Evolutionary conservation across 768 basidiomycete species (phyloP), one percentile per base, ranked within the genome.

Genomic region (Xerocomellus dryophilus): DNA sequence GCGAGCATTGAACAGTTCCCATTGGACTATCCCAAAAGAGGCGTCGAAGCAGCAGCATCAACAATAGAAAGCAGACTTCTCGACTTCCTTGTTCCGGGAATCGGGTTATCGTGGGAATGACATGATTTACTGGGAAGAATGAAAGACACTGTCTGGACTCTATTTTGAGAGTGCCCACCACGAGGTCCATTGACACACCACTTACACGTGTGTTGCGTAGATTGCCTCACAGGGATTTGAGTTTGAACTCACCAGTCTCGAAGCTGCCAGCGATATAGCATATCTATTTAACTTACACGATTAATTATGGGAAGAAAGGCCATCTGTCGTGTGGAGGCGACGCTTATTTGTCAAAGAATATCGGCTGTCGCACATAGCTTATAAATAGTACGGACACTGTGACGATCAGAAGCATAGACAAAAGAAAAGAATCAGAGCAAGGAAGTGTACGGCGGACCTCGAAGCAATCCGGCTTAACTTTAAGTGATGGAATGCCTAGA

Each of bases 1-100:
- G 44, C 35, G 32, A 46, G 31, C 40, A 29, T 32, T 18, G 41
- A 27, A 47, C 12, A 5, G 23, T 47, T 50, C 51, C 41, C 44
- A 47, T 56, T 63, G 32, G 31, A 17, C 21, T 36, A 21, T 31
- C 12, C 45, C 11, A 44, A 57, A 63, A 42, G 47, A 32, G 35
- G 32, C 36, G 39, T 32, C 27, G 38, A 59, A 63, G 48, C 23
- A 46, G 23, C 38, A 39, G 38, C 42, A 57, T 58, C 35, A 50
- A 64, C 50, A 65, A 65, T 67, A 65, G 18, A 40, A 40, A 32
- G 27, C 20, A 7, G 42, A 23, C 66, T 67, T 65, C 55, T 47
- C 40, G 49, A 39, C 52, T 61, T 66, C 64, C 52, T 58, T 53
- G 52, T 49, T 56, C 65, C 59, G 52, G 53, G 49, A 36, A 45